These are phyloP conservation scores for Aegilops longissima DNA, from an alignment of 176 grass and related monocot genomes.

Conservation along the genomic window DNA sequence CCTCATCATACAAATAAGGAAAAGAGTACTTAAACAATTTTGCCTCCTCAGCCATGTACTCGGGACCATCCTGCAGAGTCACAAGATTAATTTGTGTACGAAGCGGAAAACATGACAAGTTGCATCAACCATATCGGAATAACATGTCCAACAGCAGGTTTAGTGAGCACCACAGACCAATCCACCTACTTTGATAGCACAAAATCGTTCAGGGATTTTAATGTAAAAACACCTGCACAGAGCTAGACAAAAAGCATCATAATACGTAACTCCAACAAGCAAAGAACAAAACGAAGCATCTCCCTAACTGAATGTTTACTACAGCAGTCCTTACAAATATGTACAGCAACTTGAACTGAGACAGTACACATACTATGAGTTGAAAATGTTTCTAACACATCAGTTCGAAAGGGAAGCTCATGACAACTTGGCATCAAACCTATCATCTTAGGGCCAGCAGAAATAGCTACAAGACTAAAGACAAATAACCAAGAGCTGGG, in stretches of 20 bases:
- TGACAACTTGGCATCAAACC: neutral
- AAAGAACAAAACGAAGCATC: neutral
- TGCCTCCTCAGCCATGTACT: slow-evolving; percentile 73
- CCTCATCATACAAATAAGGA: slow-evolving; percentile 88
- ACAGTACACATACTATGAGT: neutral
- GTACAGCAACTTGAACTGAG: neutral
- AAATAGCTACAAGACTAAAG: neutral
- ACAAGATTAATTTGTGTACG: neutral
- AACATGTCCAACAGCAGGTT: neutral
- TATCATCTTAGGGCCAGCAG: neutral
- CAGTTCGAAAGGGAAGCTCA: neutral
- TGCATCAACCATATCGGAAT: neutral
- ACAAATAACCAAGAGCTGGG: neutral
- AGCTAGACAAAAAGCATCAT: neutral
- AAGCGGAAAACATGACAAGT: neutral
- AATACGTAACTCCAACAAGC: neutral
- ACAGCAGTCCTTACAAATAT: neutral
- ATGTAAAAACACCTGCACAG: no score
- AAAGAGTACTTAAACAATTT: slow-evolving; percentile 79
- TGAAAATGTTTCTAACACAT: neutral
- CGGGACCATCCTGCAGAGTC: slow-evolving; percentile 70
- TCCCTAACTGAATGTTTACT: neutral
- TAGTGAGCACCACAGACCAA: no score
- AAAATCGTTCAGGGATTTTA: no score
- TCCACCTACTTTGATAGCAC: no score